These are phyloP conservation scores for Backusella tarrabulga DNA, from an alignment of 192 early-diverging fungal species.

Conservation along the genomic window DNA sequence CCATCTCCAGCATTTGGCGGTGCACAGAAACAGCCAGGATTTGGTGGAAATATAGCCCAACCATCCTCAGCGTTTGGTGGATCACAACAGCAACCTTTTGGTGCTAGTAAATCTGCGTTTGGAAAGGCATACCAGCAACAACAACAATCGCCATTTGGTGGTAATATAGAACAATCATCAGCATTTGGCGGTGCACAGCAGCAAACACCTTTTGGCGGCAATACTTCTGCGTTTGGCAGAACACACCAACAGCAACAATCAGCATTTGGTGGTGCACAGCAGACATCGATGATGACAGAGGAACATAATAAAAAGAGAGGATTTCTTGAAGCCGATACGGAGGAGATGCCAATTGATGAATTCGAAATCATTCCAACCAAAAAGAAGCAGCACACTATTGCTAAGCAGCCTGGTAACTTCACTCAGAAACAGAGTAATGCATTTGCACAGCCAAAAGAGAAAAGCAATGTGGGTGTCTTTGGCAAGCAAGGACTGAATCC, in stretches of 20 bases:
- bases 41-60: not conserved
- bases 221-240: not conserved
- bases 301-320: not conserved
- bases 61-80: not conserved
- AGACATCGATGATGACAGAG: not conserved
- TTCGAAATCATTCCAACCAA: not conserved
- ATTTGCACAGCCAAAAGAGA: not conserved
- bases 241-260: not conserved
- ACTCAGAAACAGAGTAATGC: not conserved
- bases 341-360: not conserved
- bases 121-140: not conserved
- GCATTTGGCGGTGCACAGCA: not conserved
- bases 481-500: not conserved
- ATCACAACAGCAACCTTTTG: too few species aligned
- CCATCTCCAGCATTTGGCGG: not conserved
- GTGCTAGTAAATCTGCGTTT: too few species aligned
- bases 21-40: too few species aligned
- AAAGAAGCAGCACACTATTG: not conserved
- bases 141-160: not conserved
- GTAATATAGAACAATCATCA: not conserved
- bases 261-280: not conserved
- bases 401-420: not conserved
- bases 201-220: too few species aligned
- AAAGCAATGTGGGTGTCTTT: not conserved
- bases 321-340: not conserved